Percentiles rank a stretch among this genome's conserved stretches.
These are phyloP conservation scores for Ulota crispa DNA, from an alignment of 225 moss, liverwort and hornwort species.

Conservation along the genomic window DNA sequence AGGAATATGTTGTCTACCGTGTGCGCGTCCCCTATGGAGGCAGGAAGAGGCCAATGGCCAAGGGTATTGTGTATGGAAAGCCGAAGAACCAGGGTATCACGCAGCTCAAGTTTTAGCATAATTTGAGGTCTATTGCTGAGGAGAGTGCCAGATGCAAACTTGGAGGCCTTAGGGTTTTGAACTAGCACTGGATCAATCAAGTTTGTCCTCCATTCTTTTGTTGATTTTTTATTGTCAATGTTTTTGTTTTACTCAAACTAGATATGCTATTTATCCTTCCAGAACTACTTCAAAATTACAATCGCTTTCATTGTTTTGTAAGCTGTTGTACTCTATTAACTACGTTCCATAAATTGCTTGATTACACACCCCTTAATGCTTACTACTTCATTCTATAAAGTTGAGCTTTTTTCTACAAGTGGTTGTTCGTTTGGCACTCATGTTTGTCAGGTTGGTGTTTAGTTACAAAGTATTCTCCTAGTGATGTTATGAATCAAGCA, in stretches of 20 bases:
- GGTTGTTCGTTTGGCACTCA: not conserved
- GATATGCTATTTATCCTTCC: not conserved
- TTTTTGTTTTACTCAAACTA: not conserved
- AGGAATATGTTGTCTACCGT: slow-evolving; percentile 88
- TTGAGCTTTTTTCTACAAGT: not conserved
- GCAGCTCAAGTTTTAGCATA: slow-evolving; percentile 86
- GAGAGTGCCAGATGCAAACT: slow-evolving; percentile 89
- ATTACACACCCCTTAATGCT: not conserved
- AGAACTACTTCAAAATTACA: fast-evolving
- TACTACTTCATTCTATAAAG: not conserved
- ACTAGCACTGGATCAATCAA: slow-evolving; percentile 93
- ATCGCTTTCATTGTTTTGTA: not conserved
- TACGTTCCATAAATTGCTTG: not conserved
- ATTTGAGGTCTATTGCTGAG: slow-evolving; percentile 79
- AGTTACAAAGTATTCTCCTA: not conserved
- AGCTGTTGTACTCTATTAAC: too few relatives aligned
- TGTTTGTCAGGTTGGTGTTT: not conserved
- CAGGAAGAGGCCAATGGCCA: slow-evolving; percentile 85
- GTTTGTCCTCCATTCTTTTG: slow-evolving; percentile 16
- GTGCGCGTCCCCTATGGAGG: slow-evolving; percentile 82
- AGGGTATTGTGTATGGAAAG: slow-evolving; percentile 87
- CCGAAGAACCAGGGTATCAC: slow-evolving; percentile 94
- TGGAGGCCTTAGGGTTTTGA: slow-evolving; percentile 79
- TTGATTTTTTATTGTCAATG: not conserved
- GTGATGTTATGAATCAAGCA: not conserved